Evolutionary conservation across 2,329 filamentous ascomycete genomes (phyloP).

Genomic region (Aspergillus glaucus): DNA sequence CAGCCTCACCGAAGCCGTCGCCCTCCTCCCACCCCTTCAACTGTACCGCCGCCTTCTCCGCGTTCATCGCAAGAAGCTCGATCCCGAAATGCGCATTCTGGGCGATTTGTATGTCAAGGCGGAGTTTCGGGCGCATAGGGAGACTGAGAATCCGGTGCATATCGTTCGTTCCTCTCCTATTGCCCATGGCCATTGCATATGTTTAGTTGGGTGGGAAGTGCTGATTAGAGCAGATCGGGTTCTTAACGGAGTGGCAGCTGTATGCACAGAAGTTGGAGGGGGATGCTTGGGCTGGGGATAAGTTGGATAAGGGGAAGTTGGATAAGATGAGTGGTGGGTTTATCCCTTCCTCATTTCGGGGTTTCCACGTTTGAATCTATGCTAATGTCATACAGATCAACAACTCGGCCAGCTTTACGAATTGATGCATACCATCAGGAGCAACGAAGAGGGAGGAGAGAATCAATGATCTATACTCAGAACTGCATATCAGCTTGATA

Average conservation of each 20-base stretch:
- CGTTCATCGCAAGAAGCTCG: slow-evolving; percentile 73
- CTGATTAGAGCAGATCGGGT: slow-evolving; percentile 63
- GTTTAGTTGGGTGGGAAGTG: not conserved
- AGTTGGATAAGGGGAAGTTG: slow-evolving; percentile 74
- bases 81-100: slow-evolving; percentile 66
- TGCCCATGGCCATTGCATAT: too few species aligned
- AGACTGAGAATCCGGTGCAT: slow-evolving; percentile 84
- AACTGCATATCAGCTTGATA: too few species aligned
- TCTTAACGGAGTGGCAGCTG: slow-evolving; percentile 91
- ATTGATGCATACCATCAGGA: slow-evolving; percentile 74
- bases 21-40: slow-evolving; percentile 78
- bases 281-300: slow-evolving; percentile 75
- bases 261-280: slow-evolving; percentile 92
- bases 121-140: slow-evolving; percentile 79
- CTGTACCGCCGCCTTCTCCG: slow-evolving; percentile 84
- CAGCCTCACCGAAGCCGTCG: slow-evolving; percentile 47
- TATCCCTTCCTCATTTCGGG: not conserved
- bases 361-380: not conserved
- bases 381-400: slow-evolving; percentile 56
- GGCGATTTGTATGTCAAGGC: slow-evolving; percentile 91
- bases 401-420: slow-evolving; percentile 92
- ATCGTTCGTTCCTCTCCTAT: slow-evolving; percentile 51
- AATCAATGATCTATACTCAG: slow-evolving; percentile 5
- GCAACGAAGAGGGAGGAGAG: slow-evolving; percentile 35
- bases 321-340: slow-evolving; percentile 86